Evolutionary conservation across 2,329 filamentous ascomycete species (phyloP).

Genomic region (Colletotrichum gigasporum): DNA sequence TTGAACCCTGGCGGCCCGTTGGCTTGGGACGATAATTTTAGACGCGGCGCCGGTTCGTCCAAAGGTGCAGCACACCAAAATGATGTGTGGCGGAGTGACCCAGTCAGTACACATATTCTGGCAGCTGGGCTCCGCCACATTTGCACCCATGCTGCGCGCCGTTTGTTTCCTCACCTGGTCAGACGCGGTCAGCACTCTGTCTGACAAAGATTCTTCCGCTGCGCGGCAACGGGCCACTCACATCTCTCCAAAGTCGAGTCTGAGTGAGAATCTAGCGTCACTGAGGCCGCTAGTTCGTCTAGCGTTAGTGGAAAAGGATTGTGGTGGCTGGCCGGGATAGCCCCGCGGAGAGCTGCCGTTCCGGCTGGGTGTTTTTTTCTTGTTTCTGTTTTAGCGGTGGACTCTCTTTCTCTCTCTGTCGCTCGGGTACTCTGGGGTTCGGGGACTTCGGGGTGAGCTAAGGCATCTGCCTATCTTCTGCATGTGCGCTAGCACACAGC

Average conservation of each 20-base stretch:
- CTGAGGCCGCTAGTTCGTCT: no score
- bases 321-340: not conserved
- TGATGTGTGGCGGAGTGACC: not conserved
- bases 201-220: not conserved
- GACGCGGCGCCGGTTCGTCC: not conserved
- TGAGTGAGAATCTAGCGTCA: constrained; percentile 4
- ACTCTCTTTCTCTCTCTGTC: no score
- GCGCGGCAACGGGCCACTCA: constrained; percentile 21
- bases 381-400: no score
- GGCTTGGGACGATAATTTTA: not conserved
- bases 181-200: not conserved
- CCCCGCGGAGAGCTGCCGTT: not conserved
- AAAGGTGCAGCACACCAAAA: no score
- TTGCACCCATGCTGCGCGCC: not conserved
- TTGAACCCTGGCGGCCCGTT: not conserved
- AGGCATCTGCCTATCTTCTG: no score
- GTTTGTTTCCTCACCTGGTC: not conserved
- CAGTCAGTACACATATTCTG: not conserved
- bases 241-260: not conserved
- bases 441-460: no score
- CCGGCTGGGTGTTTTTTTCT: not conserved
- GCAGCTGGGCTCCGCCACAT: constrained; percentile 1
- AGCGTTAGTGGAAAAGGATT: not conserved
- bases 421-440: no score
- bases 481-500: no score